Evolutionary conservation across 2,329 filamentous ascomycete genomes (phyloP).

Genomic region (Botrytis aclada): DNA sequence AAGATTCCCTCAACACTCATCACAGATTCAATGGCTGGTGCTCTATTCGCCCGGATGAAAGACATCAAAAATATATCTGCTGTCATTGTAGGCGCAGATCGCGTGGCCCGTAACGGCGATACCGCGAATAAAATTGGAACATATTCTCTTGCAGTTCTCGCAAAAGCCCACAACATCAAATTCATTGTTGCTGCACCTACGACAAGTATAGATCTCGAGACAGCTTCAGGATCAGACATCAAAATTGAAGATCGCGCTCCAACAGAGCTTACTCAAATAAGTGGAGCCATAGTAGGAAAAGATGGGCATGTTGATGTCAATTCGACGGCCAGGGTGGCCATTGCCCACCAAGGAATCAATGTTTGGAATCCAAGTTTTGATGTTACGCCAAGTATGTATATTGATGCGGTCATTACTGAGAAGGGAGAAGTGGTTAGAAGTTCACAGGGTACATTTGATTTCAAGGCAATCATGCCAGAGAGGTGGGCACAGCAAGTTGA

Average conservation of each 20-base stretch:
- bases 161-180: conserved; percentile 81
- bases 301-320: conserved; percentile 62
- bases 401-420: conserved; percentile 94
- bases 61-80: conserved; percentile 68
- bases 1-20: conserved; percentile 86
- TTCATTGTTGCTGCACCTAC: conserved; percentile 94
- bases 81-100: conserved; percentile 90
- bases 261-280: conserved; percentile 81
- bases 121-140: conserved; percentile 99
- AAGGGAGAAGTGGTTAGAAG: conserved; percentile 81
- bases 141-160: conserved; percentile 87
- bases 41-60: conserved; percentile 67
- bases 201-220: conserved; percentile 87
- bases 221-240: conserved; percentile 73
- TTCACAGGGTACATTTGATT: conserved; percentile 65
- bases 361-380: conserved; percentile 99
- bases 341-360: conserved; percentile 70
- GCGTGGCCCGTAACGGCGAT: conserved; percentile 93
- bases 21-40: conserved; percentile 94
- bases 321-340: conserved; percentile 69
- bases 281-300: conserved; percentile 66
- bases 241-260: conserved; percentile 83
- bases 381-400: conserved; percentile 82
- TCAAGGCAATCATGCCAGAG: conserved; percentile 54
- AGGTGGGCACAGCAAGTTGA: conserved; percentile 44